Evolutionary conservation across 2,329 filamentous ascomycete genomes (phyloP), one percentile per base, ranked within the genome.

Genomic region (Claviceps africana): DNA sequence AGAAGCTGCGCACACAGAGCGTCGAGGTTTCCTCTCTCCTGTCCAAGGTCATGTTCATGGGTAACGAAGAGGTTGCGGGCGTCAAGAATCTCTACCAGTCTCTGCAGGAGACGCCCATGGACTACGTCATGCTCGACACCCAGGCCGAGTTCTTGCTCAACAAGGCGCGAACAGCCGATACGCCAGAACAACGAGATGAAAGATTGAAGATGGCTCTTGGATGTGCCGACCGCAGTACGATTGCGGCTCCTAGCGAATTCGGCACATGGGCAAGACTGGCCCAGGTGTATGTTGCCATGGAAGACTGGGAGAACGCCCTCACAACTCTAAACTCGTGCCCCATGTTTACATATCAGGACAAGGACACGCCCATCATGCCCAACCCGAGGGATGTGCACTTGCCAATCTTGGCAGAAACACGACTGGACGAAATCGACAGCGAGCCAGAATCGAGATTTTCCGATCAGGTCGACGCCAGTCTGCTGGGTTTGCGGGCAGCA

Each of bases 321-420:
- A 83, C 95, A 5, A 97, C 93, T 4, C 77, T 98, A 50, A 98
- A 98, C 70, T 98, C 93, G 19, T 98, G 93, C 67, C 93, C 93
- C 9, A 98, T 98, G 93, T 98, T 98, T 68, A 98, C 93, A 7
- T 97, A 98, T 67, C 93, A 97, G 68, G 93, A 98, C 69, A 97
- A 96, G 68, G 93, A 98, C 65, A 85, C 89, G 6, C 93, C 93
- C 3, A 72, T 93, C 54, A 91, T 97, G 85, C 93, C 93, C 1
- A 89, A 95, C 63, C 90, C 93, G 0, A 85, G 86, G 60, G 86
- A 89, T 52, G 86, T 97, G 43, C 82, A 86, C 59, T 78, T 98
- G 15, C 93, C 93, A 0, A 86, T 91, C 17, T 76, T 97, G 50
- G 78, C 86, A 0, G 93, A 97, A 67, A 95, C 88, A 19, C 81